phyloP scores from a whole-genome alignment of 306 rosid species.

The Fragaria ananassa region DNA sequence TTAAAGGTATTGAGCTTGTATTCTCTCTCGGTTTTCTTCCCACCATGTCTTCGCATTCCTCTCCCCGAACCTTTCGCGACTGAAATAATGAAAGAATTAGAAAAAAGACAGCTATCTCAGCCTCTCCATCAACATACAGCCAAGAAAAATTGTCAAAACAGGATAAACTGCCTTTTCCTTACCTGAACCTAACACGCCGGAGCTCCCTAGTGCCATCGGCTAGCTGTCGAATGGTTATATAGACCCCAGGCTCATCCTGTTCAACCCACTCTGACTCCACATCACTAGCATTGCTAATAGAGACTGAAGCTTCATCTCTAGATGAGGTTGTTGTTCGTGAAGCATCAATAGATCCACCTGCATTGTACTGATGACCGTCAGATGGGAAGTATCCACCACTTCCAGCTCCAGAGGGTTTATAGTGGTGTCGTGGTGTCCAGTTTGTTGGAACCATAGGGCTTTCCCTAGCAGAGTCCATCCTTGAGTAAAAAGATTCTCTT shows the following conservation, averaged over 20 bases:
- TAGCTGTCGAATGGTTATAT: constrained; percentile 66
- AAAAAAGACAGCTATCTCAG: constrained; percentile 3
- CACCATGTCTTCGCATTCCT: constrained; percentile 78
- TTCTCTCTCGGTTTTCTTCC: constrained; percentile 84
- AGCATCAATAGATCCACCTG: constrained; percentile 42
- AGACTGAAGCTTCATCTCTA: constrained; percentile 63
- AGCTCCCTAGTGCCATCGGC: constrained; percentile 82
- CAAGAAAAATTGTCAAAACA: background rate
- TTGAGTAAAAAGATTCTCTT: constrained; percentile 58
- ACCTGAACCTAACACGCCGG: constrained; percentile 94
- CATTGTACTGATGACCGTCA: constrained; percentile 47
- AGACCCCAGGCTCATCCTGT: constrained; percentile 88
- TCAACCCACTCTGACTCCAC: constrained; percentile 80
- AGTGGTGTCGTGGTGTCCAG: constrained; percentile 46
- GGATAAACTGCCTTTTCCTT: background rate
- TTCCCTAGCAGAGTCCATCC: constrained; percentile 47
- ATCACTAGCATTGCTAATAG: constrained; percentile 73
- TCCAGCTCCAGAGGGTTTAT: constrained; percentile 53
- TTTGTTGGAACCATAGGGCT: constrained; percentile 56
- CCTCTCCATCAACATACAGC: constrained; percentile 5
- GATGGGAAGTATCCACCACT: constrained; percentile 42
- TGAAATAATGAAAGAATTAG: constrained; percentile 26
- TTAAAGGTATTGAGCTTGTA: constrained; percentile 80
- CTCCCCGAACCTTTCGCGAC: constrained; percentile 84
- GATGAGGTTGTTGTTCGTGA: constrained; percentile 81